Percentiles rank a stretch among this genome's conserved stretches.
phyloP scores from a whole-genome alignment of 2,329 filamentous ascomycete genomes.

The Calonectria henricotiae region DNA sequence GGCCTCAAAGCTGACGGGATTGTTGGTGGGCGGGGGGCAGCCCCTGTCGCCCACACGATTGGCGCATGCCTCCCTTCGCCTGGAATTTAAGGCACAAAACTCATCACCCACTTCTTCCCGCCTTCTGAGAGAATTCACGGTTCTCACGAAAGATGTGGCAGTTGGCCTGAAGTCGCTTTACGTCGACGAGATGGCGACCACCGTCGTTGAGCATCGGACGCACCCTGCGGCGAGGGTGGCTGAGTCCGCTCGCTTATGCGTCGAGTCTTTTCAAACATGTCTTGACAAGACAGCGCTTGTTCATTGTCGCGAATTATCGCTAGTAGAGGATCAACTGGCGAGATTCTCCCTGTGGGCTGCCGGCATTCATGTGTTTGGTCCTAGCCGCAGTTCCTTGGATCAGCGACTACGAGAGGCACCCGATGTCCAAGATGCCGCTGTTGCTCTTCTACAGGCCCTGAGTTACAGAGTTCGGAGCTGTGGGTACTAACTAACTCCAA shows the following conservation, averaged over 20 bases:
- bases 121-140: neutral
- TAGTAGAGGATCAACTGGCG: slow-evolving; percentile 44
- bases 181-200: neutral
- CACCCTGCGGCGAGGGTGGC: neutral
- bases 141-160: neutral
- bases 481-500: neutral
- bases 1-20: neutral
- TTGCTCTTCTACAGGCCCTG: slow-evolving; percentile 40
- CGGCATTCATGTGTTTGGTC: slow-evolving; percentile 38
- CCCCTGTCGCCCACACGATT: neutral
- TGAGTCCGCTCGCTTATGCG: slow-evolving; percentile 9
- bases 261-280: slow-evolving; percentile 25
- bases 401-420: slow-evolving; percentile 37
- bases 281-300: neutral
- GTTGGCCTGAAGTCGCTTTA: neutral
- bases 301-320: neutral
- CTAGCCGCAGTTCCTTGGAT: slow-evolving; percentile 37
- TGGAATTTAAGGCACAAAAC: slow-evolving; percentile 8
- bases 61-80: neutral
- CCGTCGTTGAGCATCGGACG: neutral
- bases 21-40: neutral
- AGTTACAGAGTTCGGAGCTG: slow-evolving; percentile 26
- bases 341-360: slow-evolving; percentile 42
- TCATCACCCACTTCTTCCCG: neutral
- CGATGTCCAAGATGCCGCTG: slow-evolving; percentile 36